These are phyloP conservation scores for Ogataea salicorniae DNA, from an alignment of 805 yeast genomes.

Conservation along the genomic window DNA sequence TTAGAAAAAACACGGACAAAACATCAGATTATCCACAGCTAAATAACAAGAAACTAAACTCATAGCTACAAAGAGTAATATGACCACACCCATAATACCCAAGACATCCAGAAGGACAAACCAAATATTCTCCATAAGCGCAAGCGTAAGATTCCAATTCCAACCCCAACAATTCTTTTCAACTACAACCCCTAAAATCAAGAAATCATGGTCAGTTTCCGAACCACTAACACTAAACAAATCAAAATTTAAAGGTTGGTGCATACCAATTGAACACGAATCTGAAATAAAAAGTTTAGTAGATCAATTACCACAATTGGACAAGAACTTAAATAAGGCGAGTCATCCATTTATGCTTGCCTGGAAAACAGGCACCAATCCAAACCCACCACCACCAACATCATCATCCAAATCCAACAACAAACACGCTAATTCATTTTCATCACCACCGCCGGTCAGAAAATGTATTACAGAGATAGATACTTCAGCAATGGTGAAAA, in stretches of 20 bases:
- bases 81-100: too few relatives aligned
- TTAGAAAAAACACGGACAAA: too few relatives aligned
- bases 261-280: slow-evolving; percentile 35
- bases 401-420: slow-evolving; percentile 3
- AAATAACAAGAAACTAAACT: too few relatives aligned
- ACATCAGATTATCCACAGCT: too few relatives aligned
- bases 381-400: background rate
- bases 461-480: too few relatives aligned
- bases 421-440: background rate
- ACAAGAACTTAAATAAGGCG: slow-evolving; percentile 51
- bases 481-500: slow-evolving; percentile 1
- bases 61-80: too few relatives aligned
- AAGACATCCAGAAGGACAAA: too few relatives aligned
- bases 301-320: slow-evolving; percentile 35
- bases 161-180: background rate
- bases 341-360: slow-evolving; percentile 73
- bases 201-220: slow-evolving; percentile 36
- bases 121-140: too few relatives aligned
- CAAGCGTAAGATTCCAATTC: too few relatives aligned
- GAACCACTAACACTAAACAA: slow-evolving; percentile 42
- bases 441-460: background rate
- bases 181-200: background rate
- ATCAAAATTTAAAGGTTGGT: slow-evolving; percentile 65
- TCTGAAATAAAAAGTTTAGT: slow-evolving; percentile 41
- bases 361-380: slow-evolving; percentile 43